Evolutionary conservation across 306 rosid species (phyloP).

Genomic region (Medicago lupulina): DNA sequence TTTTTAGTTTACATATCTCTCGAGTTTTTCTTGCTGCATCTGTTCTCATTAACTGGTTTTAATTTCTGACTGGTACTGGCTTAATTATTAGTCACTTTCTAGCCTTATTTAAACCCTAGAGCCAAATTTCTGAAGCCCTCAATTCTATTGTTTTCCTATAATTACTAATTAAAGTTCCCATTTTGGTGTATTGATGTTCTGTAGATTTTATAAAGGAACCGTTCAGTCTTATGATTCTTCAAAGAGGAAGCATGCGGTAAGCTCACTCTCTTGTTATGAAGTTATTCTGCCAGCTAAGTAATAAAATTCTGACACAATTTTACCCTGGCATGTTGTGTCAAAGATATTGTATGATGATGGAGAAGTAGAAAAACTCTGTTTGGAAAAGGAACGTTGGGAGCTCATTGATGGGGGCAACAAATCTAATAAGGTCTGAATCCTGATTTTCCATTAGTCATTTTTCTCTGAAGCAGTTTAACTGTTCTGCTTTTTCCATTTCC

Average conservation of each 20-base stretch:
- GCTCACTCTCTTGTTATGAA: conserved; percentile 43
- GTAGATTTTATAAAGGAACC: conserved; percentile 89
- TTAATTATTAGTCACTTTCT: conserved; percentile 12
- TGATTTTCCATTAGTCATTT: conserved; percentile 39
- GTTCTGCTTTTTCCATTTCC: conserved; percentile 36
- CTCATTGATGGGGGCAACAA: conserved; percentile 34
- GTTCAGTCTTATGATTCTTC: conserved; percentile 76
- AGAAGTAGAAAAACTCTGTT: conserved; percentile 49
- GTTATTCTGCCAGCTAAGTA: conserved; percentile 28
- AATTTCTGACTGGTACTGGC: conserved; percentile 27
- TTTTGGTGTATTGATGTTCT: conserved; percentile 41
- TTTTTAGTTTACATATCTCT: conserved; percentile 22
- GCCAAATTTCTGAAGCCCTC: conserved; percentile 16
- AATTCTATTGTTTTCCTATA: conserved; percentile 8
- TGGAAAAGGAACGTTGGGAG: conserved; percentile 65
- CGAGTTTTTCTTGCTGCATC: conserved; percentile 17
- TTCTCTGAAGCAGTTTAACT: conserved; percentile 39
- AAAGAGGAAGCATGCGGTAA: conserved; percentile 91
- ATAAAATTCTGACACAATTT: conserved; percentile 37
- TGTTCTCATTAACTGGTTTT: conserved; percentile 31
- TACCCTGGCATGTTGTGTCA: conserved; percentile 41
- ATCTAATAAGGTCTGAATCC: conserved; percentile 47
- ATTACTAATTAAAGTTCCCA: conserved; percentile 35
- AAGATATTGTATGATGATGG: conserved; percentile 72
- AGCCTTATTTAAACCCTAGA: conserved; percentile 31